Evolutionary conservation across 441 rosid species (phyloP), one percentile per base, ranked within the genome.

Genomic region (Erodium chrysanthum): DNA sequence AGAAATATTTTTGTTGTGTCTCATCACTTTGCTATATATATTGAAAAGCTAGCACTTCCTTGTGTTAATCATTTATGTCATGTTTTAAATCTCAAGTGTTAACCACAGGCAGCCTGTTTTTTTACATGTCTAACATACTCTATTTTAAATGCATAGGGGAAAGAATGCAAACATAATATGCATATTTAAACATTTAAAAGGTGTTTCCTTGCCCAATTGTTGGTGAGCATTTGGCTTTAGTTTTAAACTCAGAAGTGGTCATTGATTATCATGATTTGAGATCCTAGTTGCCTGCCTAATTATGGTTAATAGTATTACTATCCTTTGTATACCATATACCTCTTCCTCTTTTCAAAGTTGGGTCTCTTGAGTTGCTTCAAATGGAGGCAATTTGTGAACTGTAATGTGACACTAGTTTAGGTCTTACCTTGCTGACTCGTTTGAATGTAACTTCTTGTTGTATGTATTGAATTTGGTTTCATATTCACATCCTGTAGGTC

Each of bases 401-500:
- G 46, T 40, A 29, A 29, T 17, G 23, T 17, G 20, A 18, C 20
- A 52, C 23, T 52, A 2, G 3, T 29, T 4, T 6, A 6, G 33
- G 5, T 29, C 33, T 29, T 29, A 29, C 33, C 33, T 29, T 29
- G 33, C 33, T 6, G 5, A 29, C 33, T 29, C 33, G 5, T 29
- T 29, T 29, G 33, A 29, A 29, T 29, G 33, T 29, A 29, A 29
- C 33, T 29, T 29, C 33, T 29, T 29, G 59, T 17, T 52, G 15
- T 52, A 17, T 52, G 7, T 52, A 6, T 52, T 15, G 8, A 52
- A 52, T 52, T 52, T 52, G 17, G 22, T 17, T 50, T 50, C 23
- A 2, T 52, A 52, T 40, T 40, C 5, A 40, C 59, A 7, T 52
- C 18, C 22, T 17, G 71, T 70, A 94, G 98, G 82, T 91, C 67